Base-by-base conservation (phyloP, 805 yeast species). In the Kluyveromyces siamensis region DNA sequence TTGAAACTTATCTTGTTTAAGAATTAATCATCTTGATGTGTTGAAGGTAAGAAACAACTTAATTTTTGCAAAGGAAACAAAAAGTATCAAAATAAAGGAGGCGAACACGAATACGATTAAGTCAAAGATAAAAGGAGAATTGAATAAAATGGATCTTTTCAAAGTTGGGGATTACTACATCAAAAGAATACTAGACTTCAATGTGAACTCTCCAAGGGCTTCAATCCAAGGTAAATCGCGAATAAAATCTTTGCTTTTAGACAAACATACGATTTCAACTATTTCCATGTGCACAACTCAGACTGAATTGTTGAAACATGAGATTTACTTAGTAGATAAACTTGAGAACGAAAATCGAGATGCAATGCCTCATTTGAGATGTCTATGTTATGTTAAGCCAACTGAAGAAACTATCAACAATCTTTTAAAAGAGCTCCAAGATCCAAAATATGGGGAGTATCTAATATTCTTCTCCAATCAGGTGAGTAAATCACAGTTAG, bases 251-350 rank as follows among this genome's bases (percentile, higher is more conserved):
- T 72, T 93, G 37, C 72, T 93, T 38, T 74, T 93, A 49, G 99
- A 93, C 61, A 71, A 76, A 45, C 73, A 74, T 54, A 91, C 99
- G 2, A 86, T 95, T 6, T 75, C 89, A 0, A 80, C 89, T 21
- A 78, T 93, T 19, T 88, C 97, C n/a, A 74, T 93, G 77, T 81
- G 85, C 56, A 79, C 95, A 27, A 85, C 96, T 2, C 99, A 93
- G 63, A 83, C 95, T 2, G 85, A 82, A 48, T 72, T 93, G 41
- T 73, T 93, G 37, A 80, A 84, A 55, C 78, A 87, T 56, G 96
- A 91, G 52, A 79, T 93, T n/a, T 88, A 86, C 51, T 72, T 93
- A 45, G 82, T 88, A 42, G 96, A 88, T 52, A 75, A 78, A 38
- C 63, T 83, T 25, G 85, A 81, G 49, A 83, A 83, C 60, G 55